Evolutionary conservation across 495 filamentous ascomycete species (phyloP), one percentile per base, ranked within the genome.

Genomic region (Lepraria neglecta): DNA sequence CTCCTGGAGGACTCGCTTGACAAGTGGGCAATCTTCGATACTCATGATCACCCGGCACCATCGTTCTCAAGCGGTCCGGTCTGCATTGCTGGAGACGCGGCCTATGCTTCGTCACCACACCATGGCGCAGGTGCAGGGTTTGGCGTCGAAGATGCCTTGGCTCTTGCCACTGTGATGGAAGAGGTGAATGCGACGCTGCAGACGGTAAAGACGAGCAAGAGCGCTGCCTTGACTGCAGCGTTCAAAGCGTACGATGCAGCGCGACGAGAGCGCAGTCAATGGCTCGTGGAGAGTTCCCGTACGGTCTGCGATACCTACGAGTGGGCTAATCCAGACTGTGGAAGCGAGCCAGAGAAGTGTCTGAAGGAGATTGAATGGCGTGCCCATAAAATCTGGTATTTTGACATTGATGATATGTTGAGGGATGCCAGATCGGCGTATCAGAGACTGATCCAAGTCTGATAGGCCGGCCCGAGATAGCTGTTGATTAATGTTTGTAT

Each of bases 1-100:
- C 63, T 82, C 12, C 61, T 83, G 11, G 72, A 75, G 0, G 73
- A 75, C 1, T 46, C 72, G 51, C 67, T 81, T 51, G 77, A 82
- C 58, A 79, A 79, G 59, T 83, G 81, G 81, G 80, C 68, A 0
- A 72, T 84, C 6, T 84, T 84, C 57, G 82, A 84, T 59, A 75
- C 74, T 66, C 66, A 60, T 2, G 74, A 79, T 5, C 60, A 74
- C 17, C 80, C 80, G 1, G 73, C 72, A 0, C 68, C 72, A 6
- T 40, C 51, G 2, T 84, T 80, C 59, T 27, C 63, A 21, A 52
- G 52, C 1, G 78, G 76, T 0, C 62, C 70, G 15, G 65, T 82
- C 1, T 77, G 75, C 44, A 48, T 83, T 27, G 78, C 79, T 0
- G 80, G 81, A 0, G 80, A 83, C 47, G 76, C 76, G 4, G 76